Conservation (phyloP, 2,329 filamentous ascomycete genomes). For the Microcyclosporella mali region DNA sequence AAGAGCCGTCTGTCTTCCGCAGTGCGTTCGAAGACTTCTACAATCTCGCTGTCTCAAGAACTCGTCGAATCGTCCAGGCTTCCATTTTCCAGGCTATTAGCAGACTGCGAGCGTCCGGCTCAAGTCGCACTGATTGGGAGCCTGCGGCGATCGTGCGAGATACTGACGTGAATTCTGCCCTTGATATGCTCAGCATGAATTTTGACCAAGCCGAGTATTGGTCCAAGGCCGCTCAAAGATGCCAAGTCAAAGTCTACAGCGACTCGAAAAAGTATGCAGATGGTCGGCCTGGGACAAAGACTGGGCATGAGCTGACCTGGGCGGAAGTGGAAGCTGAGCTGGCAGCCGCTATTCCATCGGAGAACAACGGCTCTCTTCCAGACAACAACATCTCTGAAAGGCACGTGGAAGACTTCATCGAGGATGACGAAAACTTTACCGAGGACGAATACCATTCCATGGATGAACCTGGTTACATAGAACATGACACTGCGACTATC, state of each 20-base stretch:
- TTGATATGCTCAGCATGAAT: constrained; percentile 49
- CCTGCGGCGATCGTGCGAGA: constrained; percentile 22
- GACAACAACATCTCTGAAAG: constrained; percentile 33
- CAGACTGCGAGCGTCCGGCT: constrained; percentile 50
- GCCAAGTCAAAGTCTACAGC: constrained; percentile 45
- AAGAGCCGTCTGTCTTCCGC: constrained; percentile 63
- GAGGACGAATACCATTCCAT: constrained; percentile 1
- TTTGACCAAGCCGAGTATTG: constrained; percentile 45
- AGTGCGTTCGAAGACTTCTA: constrained; percentile 74
- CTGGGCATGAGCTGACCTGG: constrained; percentile 28
- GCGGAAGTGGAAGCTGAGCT: constrained; percentile 40
- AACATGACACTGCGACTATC: not conserved
- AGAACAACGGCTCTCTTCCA: constrained; percentile 35
- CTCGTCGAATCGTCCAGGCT: constrained; percentile 63
- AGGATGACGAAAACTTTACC: constrained; percentile 14
- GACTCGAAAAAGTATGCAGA: constrained; percentile 26
- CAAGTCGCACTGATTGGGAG: constrained; percentile 21
- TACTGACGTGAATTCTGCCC: constrained; percentile 50
- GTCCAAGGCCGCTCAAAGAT: constrained; percentile 47
- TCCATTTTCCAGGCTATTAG: constrained; percentile 65
- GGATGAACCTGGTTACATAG: not conserved
- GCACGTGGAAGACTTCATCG: constrained; percentile 8
- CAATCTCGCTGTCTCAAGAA: constrained; percentile 60
- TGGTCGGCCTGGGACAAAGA: constrained; percentile 22
- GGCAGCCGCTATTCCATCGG: constrained; percentile 30